Conservation (phyloP, 768 basidiomycete genomes). For the Mrakia hoshinonis region DNA sequence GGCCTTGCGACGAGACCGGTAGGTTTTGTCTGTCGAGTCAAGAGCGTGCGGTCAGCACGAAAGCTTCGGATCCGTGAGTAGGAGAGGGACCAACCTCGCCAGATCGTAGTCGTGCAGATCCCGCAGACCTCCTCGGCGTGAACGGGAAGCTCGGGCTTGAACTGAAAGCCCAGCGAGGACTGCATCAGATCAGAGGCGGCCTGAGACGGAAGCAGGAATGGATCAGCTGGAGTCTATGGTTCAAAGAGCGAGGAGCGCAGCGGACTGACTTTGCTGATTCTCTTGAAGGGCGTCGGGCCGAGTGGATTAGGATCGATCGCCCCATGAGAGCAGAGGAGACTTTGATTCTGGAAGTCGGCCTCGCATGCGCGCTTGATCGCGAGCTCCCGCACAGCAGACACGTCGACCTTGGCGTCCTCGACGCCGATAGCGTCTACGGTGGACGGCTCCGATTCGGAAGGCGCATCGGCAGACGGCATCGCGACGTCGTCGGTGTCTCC, state of each 20-base stretch:
- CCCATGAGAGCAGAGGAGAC: conserved; percentile 9
- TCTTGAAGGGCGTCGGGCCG: not conserved
- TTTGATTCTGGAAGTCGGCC: not conserved
- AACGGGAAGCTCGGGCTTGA: not conserved
- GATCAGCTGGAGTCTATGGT: not conserved
- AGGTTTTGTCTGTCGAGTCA: not conserved
- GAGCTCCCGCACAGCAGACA: not conserved
- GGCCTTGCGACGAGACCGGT: not conserved
- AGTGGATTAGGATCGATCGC: not conserved
- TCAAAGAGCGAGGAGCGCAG: not conserved
- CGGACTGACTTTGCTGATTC: conserved; percentile 10
- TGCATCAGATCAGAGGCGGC: not conserved
- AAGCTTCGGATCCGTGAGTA: not conserved
- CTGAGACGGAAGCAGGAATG: not conserved
- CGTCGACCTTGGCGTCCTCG: not conserved
- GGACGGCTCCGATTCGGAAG: not conserved
- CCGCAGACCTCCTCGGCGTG: not conserved
- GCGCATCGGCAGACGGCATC: not conserved
- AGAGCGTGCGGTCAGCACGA: not conserved
- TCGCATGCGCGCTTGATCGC: not conserved
- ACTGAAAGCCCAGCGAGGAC: not conserved
- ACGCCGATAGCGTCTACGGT: not conserved
- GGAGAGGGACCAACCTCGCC: not conserved
- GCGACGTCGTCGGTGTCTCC: not conserved
- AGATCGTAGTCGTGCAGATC: not conserved